Base-by-base conservation (phyloP, 345 rosid species). In the Aurinia saxatilis region DNA sequence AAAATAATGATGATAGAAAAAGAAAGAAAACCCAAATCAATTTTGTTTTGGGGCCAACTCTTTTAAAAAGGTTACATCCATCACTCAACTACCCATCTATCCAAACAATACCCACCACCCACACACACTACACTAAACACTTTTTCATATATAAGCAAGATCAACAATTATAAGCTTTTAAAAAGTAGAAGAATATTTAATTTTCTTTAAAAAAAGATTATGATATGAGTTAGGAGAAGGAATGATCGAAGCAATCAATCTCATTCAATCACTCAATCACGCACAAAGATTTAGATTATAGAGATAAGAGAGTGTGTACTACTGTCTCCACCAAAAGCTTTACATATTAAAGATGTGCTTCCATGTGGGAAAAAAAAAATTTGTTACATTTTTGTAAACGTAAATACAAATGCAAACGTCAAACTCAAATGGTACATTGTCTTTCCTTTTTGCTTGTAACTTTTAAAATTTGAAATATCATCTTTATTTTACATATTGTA, bases 41-140 rank as follows among this genome's bases (percentile, higher is more conserved):
- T 61, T 61, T 55, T 56, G 2, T 45, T 61, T 69, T 27, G 63
- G 68, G 74, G 68, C 51, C 68, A 62, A 31, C 58, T 70, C 63
- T 70, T 62, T 70, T 54, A 1, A 70, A 70, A 70, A 70, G 68
- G 58, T 70, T 47, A 47, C 64, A 70, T 47, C 63, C 44, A 62
- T 70, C 68, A 70, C 63, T 62, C 68, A 61, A 54, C 63, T 54
- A 70, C 74, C 8, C 68, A 48, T 54, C 51, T 54, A 70, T 61
- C 63, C 63, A 70, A 62, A 62, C 57, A 54, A 62, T 54, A 30
- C 63, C 42, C 68, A 62, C 74, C 74, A 54, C 73, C n/a, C n/a
- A 49, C 72, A 66, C 36, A 54, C 19, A 69, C 53, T 41, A 55
- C n/a, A 27, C 30, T 27, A 34, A 2, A 60, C 67, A 56, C 58